A percentile compares a stretch with the other conserved stretches of the same genome.
phyloP scores from a whole-genome alignment of 192 early-diverging fungal species.

The Coemansia sp. region DNA sequence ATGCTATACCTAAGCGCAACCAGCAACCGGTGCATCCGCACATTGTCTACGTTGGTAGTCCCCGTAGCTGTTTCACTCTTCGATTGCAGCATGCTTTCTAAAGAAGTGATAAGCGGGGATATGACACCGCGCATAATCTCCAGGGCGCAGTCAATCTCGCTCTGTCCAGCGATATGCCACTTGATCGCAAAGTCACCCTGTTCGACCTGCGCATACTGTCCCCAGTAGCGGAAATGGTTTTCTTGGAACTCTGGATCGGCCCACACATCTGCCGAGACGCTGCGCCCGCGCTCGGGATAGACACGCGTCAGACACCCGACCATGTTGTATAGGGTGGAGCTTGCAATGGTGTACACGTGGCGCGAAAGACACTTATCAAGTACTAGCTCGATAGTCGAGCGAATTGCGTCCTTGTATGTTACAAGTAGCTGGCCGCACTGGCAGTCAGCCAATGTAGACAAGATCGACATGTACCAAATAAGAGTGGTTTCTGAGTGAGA shows the following conservation, averaged over 20 bases:
- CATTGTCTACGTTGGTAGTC: conserved; percentile 26
- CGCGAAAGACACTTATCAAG: conserved; percentile 36
- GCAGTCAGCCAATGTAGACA: conserved; percentile 24
- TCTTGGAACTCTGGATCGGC: conserved; percentile 57
- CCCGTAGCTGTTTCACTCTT: conserved; percentile 10
- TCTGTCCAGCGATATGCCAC: conserved; percentile 77
- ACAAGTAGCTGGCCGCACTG: conserved; percentile 29
- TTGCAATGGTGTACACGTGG: conserved; percentile 34
- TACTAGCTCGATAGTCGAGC: conserved; percentile 24
- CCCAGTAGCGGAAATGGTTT: conserved; percentile 78
- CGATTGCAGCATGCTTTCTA: conserved; percentile 22
- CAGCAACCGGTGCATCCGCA: conserved; percentile 34
- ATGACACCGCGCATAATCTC: conserved; percentile 62
- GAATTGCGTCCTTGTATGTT: conserved; percentile 24
- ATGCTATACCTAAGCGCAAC: conserved; percentile 20
- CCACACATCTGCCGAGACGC: conserved; percentile 37
- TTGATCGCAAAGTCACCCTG: conserved; percentile 54
- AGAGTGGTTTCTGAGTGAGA: conserved; percentile 52
- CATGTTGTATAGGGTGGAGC: conserved; percentile 19
- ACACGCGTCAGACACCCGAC: conserved; percentile 18
- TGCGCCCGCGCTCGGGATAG: conserved; percentile 23
- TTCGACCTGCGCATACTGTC: conserved; percentile 56
- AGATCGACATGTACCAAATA: conserved; percentile 45
- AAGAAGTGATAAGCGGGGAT: conserved; percentile 33
- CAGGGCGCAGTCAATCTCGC: conserved; percentile 68